Conservation (phyloP, 441 rosid species). For the Omphalea diandra region DNA sequence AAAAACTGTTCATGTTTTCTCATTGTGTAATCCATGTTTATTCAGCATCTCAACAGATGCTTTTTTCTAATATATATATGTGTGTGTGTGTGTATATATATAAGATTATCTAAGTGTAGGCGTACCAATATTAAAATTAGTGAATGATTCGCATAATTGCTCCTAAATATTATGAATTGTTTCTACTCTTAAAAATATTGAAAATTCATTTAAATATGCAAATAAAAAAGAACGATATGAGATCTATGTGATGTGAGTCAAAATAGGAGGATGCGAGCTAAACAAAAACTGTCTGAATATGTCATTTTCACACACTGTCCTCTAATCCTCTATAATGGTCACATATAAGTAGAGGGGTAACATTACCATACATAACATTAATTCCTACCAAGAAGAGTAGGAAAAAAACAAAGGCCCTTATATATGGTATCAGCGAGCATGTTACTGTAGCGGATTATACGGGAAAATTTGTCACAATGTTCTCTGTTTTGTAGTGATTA, state of each 20-base stretch:
- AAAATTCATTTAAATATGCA: neutral
- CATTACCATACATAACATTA: neutral
- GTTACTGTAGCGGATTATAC: constrained; percentile 32
- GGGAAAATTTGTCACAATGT: constrained; percentile 28
- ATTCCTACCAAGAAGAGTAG: neutral
- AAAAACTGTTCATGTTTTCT: too few species aligned
- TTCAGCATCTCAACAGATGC: too few species aligned
- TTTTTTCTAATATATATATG: too few species aligned
- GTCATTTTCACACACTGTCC: neutral
- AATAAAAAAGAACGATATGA: neutral
- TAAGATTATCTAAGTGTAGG: too few species aligned
- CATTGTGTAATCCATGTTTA: too few species aligned
- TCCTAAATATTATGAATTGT: neutral
- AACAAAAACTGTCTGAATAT: too few species aligned
- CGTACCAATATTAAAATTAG: too few species aligned
- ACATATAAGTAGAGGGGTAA: neutral
- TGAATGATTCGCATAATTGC: neutral
- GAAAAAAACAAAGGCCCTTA: neutral
- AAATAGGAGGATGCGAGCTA: constrained; percentile 24
- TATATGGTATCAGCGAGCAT: constrained; percentile 27
- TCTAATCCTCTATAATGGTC: neutral
- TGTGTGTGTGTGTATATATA: too few species aligned
- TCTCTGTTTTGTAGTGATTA: constrained; percentile 28
- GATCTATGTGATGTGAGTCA: constrained; percentile 5
- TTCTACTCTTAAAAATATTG: neutral